phyloP scores from a whole-genome alignment of 2,329 filamentous ascomycete species.

The Ambrosiella beaveri region DNA sequence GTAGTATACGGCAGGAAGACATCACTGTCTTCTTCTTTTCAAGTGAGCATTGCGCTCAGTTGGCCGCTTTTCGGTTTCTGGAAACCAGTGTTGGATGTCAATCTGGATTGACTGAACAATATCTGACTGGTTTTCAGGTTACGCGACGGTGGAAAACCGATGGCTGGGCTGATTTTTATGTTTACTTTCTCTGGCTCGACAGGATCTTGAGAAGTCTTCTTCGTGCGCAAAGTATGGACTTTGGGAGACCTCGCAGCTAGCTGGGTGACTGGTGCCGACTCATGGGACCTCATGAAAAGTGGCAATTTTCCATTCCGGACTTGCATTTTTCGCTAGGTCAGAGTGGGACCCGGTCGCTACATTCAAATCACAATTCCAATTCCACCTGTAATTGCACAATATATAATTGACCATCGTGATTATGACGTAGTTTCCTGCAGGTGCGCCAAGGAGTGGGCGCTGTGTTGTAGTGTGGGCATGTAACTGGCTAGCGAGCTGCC shows the following conservation, averaged over 20 bases:
- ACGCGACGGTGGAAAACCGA: neutral
- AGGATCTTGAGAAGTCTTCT: neutral
- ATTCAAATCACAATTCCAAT: neutral
- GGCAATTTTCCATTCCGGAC: too few species aligned
- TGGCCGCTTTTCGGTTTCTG: neutral
- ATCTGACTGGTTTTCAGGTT: slow-evolving; percentile 10
- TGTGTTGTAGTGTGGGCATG: too few species aligned
- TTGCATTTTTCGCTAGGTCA: too few species aligned
- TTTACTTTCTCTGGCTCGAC: neutral
- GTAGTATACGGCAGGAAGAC: too few species aligned
- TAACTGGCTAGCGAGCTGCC: too few species aligned
- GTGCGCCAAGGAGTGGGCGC: too few species aligned
- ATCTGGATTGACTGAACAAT: slow-evolving; percentile 7
- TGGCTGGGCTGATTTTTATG: neutral
- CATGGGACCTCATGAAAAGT: too few species aligned
- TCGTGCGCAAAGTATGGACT: neutral
- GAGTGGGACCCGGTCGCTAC: too few species aligned
- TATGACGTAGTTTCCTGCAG: neutral
- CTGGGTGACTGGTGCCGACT: too few species aligned
- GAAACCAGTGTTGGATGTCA: neutral
- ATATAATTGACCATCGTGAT: neutral
- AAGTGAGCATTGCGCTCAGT: neutral
- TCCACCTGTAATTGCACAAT: neutral
- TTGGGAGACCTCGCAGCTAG: too few species aligned
- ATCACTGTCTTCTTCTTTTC: neutral